Percentiles rank a stretch among this genome's conserved stretches.
Evolutionary conservation across 208 protist genomes (phyloP).

Genomic region (Spironucleus salmonicida): DNA sequence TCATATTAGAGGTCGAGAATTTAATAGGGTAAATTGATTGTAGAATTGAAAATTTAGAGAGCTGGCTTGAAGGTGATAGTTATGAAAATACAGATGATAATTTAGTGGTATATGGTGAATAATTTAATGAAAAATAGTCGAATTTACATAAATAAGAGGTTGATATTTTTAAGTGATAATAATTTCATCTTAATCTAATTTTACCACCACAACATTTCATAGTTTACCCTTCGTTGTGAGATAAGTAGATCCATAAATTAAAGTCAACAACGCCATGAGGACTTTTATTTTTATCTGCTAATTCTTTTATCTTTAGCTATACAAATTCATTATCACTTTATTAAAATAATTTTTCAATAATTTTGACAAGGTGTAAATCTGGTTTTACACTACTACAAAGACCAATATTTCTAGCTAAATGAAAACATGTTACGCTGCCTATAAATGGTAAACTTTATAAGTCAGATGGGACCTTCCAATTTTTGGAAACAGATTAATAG

Average conservation of each 20-base stretch:
- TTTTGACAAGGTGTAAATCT: neutral
- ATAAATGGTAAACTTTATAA: neutral
- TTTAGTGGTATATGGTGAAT: too few relatives aligned
- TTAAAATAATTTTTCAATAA: neutral
- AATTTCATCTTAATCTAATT: neutral
- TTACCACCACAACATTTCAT: neutral
- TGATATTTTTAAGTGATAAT: too few relatives aligned
- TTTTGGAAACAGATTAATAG: too few relatives aligned
- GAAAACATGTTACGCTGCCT: neutral
- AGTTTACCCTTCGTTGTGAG: neutral
- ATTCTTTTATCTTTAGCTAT: neutral
- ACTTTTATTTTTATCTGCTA: neutral
- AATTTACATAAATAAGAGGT: too few relatives aligned
- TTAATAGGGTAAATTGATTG: too few relatives aligned
- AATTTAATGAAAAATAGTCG: too few relatives aligned
- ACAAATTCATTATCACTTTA: neutral
- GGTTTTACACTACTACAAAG: neutral
- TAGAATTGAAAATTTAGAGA: too few relatives aligned
- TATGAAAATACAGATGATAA: too few relatives aligned
- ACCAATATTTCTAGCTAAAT: neutral
- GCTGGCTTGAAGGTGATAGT: too few relatives aligned
- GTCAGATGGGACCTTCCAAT: too few relatives aligned
- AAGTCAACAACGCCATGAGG: neutral
- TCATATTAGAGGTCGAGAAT: too few relatives aligned
- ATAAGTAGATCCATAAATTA: neutral